phyloP scores from a whole-genome alignment of 345 rosid genomes.

The Aethionema arabicum region DNA sequence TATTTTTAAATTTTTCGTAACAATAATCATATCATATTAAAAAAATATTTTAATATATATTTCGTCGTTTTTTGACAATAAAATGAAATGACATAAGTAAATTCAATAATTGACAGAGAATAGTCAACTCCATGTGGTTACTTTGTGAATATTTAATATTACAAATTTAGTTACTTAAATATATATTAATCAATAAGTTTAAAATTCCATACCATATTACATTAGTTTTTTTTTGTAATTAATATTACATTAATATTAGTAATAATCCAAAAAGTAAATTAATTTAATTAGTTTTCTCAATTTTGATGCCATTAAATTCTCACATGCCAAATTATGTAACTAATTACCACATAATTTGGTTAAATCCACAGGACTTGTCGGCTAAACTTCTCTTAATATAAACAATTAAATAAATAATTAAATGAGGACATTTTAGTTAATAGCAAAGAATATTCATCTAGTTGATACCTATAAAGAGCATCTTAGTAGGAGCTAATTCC shows the following conservation, averaged over 20 bases:
- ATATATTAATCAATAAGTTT: no score
- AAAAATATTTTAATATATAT: neutral
- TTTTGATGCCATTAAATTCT: neutral
- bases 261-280: neutral
- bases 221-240: no score
- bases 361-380: constrained; percentile 13
- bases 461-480: constrained; percentile 29
- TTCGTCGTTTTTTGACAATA: constrained; percentile 4
- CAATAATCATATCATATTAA: no score
- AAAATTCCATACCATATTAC: no score
- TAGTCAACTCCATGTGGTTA: constrained; percentile 27
- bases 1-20: neutral
- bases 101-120: neutral
- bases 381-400: constrained; percentile 19
- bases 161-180: no score
- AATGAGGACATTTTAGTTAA: no score
- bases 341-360: constrained; percentile 17
- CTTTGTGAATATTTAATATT: neutral
- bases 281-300: neutral
- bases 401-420: neutral
- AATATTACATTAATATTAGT: no score
- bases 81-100: constrained; percentile 1
- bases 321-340: constrained; percentile 2
- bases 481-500: constrained; percentile 34
- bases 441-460: constrained; percentile 23